Percentiles rank a stretch among this genome's conserved stretches.
phyloP scores from a whole-genome alignment of 352 stramenopile species.

The Paralagenidium karlingii region DNA sequence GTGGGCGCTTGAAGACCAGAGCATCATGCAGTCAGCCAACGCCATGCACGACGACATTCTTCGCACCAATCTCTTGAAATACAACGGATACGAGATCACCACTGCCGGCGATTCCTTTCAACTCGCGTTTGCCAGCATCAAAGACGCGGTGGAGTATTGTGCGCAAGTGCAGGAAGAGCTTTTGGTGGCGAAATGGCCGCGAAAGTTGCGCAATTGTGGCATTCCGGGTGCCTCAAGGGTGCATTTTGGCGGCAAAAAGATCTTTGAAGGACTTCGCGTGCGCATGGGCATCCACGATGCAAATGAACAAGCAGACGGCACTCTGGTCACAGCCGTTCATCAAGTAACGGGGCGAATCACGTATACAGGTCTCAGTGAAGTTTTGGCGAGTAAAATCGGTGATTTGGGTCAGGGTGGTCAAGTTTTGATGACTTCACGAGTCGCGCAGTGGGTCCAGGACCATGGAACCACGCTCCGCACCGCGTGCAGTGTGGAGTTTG shows the following conservation, averaged over 20 bases:
- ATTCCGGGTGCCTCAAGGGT: too few relatives aligned
- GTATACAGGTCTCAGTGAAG: conserved; percentile 33
- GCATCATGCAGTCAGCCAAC: conserved; percentile 33
- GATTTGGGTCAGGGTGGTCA: conserved; percentile 31
- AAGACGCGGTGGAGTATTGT: conserved; percentile 41
- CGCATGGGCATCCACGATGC: conserved; percentile 45
- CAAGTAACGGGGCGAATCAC: conserved; percentile 28
- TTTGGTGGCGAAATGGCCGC: conserved; percentile 20
- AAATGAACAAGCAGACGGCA: conserved; percentile 18
- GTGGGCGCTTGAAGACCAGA: conserved; percentile 37
- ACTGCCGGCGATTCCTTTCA: conserved; percentile 42
- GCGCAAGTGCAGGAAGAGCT: conserved; percentile 29
- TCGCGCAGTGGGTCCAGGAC: conserved; percentile 22
- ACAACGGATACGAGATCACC: conserved; percentile 39
- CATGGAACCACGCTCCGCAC: conserved; percentile 11
- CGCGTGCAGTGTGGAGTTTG: conserved; percentile 12
- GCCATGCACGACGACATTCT: conserved; percentile 50
- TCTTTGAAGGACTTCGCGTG: conserved; percentile 34
- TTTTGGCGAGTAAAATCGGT: conserved; percentile 31
- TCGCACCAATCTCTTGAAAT: conserved; percentile 15
- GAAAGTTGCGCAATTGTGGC: conserved; percentile 25
- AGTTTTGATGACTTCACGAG: conserved; percentile 28
- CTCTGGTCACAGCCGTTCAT: conserved; percentile 28
- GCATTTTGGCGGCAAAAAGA: conserved; percentile 21
- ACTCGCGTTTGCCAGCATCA: conserved; percentile 36